phyloP scores from a whole-genome alignment of 352 stramenopile species.

The Lagenidium sp. region DNA sequence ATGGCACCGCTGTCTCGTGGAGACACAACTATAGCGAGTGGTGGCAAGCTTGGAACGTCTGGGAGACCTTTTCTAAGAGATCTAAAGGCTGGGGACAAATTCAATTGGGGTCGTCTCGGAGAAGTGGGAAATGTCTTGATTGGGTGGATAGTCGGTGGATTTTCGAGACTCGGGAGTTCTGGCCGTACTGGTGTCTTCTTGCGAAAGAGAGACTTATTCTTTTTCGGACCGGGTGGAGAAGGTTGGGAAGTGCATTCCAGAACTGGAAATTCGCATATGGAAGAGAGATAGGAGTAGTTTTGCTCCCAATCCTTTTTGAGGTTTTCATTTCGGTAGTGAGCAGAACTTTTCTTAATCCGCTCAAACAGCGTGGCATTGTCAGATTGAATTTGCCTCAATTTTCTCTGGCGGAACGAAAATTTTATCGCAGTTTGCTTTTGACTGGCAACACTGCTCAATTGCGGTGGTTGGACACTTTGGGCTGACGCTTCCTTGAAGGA shows the following conservation, averaged over 20 bases:
- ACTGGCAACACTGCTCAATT: too few relatives aligned
- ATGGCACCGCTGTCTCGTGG: too few relatives aligned
- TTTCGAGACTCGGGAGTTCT: too few relatives aligned
- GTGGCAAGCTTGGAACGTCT: conserved; percentile 49
- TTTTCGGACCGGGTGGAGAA: conserved; percentile 2
- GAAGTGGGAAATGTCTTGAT: conserved; percentile 35
- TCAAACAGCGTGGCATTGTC: conserved; percentile 49
- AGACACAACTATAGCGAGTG: conserved; percentile 30
- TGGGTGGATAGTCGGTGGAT: not conserved
- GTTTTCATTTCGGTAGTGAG: conserved; percentile 54
- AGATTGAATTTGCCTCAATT: conserved; percentile 52
- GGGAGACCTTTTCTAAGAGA: conserved; percentile 63
- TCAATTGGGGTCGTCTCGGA: conserved; percentile 36
- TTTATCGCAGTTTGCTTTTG: not conserved
- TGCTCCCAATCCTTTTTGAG: conserved; percentile 54
- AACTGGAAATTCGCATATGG: conserved; percentile 58
- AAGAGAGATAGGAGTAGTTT: conserved; percentile 60
- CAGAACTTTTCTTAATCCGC: conserved; percentile 45
- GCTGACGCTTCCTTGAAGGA: not conserved
- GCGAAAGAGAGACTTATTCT: too few relatives aligned
- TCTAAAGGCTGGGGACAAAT: conserved; percentile 47
- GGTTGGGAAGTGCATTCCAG: conserved; percentile 8
- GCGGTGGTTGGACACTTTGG: too few relatives aligned
- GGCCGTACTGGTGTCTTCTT: too few relatives aligned
- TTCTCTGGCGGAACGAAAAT: conserved; percentile 30